These are phyloP conservation scores for Lecanicillium sp. DNA, from an alignment of 2,329 filamentous ascomycete genomes.

Conservation along the genomic window DNA sequence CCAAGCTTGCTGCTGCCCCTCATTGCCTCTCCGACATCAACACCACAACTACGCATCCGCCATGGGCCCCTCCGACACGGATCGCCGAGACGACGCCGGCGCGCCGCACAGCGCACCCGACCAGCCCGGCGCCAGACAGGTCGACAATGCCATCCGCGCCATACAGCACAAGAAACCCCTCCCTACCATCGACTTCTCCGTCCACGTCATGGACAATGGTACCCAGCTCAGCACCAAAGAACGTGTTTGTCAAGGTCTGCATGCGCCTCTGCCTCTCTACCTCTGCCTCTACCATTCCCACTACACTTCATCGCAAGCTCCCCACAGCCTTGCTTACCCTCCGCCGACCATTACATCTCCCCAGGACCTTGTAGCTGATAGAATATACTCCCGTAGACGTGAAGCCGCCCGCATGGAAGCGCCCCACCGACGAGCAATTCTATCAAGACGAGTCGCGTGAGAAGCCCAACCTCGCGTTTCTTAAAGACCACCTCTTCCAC, in stretches of 20 bases:
- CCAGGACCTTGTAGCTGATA: conserved; percentile 6
- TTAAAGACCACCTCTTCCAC: conserved; percentile 97
- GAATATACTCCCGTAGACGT: conserved; percentile 59
- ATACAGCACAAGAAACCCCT: conserved; percentile 92
- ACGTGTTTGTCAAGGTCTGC: conserved; percentile 93
- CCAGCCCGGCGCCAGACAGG: conserved; percentile 50
- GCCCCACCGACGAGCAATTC: conserved; percentile 90
- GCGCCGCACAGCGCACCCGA: conserved; percentile 35
- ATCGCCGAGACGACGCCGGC: conserved; percentile 26
- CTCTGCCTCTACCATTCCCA: too few species aligned
- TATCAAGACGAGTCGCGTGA: conserved; percentile 77
- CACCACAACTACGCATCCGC: too few species aligned
- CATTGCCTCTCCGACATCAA: not conserved
- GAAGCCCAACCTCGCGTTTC: conserved; percentile 87
- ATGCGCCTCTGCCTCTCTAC: conserved; percentile 4
- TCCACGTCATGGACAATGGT: conserved; percentile 98
- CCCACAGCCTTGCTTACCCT: not conserved
- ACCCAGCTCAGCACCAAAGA: conserved; percentile 91
- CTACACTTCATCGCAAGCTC: not conserved
- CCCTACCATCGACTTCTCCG: conserved; percentile 96
- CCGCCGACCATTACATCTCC: too few species aligned
- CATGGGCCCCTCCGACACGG: not conserved
- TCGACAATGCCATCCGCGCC: conserved; percentile 87
- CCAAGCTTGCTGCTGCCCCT: not conserved
- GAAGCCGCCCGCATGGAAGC: conserved; percentile 90